Percentiles rank a stretch among this genome's conserved stretches.
These are phyloP conservation scores for Aristolochia californica DNA, from an alignment of 164 flowering plant genomes.

Conservation along the genomic window DNA sequence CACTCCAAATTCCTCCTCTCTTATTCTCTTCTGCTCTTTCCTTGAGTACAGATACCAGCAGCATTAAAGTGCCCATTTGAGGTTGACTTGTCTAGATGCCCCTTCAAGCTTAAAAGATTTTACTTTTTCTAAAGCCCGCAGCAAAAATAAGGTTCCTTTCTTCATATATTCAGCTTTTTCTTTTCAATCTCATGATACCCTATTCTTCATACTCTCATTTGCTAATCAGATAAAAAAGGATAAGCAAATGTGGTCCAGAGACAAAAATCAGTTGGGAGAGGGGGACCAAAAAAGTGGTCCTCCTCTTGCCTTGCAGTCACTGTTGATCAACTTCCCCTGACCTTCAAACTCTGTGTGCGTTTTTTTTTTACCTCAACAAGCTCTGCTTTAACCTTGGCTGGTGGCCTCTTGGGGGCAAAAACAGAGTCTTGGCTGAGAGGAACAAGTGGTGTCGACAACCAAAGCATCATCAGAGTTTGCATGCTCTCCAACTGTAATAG, in stretches of 20 bases:
- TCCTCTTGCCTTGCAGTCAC: slow-evolving; percentile 22
- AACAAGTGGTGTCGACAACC: slow-evolving; percentile 24
- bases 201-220: too few relatives aligned
- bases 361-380: slow-evolving; percentile 27
- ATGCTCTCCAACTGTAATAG: too few relatives aligned
- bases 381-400: slow-evolving; percentile 22
- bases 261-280: slow-evolving; percentile 16
- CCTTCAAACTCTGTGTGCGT: too few relatives aligned
- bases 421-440: slow-evolving; percentile 9
- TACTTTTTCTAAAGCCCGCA: not conserved
- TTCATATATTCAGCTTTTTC: too few relatives aligned
- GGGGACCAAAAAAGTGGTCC: slow-evolving; percentile 18
- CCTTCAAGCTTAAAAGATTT: not conserved
- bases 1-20: slow-evolving; percentile 1
- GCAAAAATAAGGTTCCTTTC: not conserved
- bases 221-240: too few relatives aligned
- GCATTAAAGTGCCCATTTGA: slow-evolving; percentile 9
- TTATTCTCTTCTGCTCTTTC: slow-evolving; percentile 7
- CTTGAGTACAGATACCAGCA: slow-evolving; percentile 3
- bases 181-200: too few relatives aligned
- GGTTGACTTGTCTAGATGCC: slow-evolving; percentile 10
- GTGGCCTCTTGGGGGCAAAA: slow-evolving; percentile 8
- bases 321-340: slow-evolving; percentile 23
- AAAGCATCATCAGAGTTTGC: not conserved
- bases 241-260: not conserved